phyloP scores from a whole-genome alignment of 2,329 filamentous ascomycete genomes.

The Colletotrichum caudatum region DNA sequence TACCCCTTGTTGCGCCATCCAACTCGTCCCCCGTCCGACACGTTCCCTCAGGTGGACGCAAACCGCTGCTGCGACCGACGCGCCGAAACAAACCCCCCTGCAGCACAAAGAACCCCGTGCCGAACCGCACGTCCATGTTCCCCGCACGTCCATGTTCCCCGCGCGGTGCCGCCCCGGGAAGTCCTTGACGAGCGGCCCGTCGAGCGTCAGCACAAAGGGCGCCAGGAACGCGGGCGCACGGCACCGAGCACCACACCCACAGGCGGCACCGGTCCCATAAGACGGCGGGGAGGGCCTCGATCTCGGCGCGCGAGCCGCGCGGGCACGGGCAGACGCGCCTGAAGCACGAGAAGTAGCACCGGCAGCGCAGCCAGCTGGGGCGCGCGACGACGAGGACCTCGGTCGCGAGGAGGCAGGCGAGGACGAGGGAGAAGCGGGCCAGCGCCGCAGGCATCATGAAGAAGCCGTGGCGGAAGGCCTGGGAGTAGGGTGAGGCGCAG shows the following conservation, averaged over 20 bases:
- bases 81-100: neutral
- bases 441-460: neutral
- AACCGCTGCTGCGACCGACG: conserved; percentile 4
- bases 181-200: conserved; percentile 25
- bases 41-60: conserved; percentile 22
- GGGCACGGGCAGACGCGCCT: conserved; percentile 40
- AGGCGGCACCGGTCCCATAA: conserved; percentile 41
- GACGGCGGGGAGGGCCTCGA: conserved; percentile 26
- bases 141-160: too few species aligned
- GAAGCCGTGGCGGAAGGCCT: conserved; percentile 16
- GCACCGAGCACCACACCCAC: conserved; percentile 29
- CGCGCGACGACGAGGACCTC: conserved; percentile 26
- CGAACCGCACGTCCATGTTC: conserved; percentile 23
- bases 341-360: conserved; percentile 32
- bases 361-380: conserved; percentile 36
- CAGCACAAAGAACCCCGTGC: conserved; percentile 10
- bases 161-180: conserved; percentile 9
- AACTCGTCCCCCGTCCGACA: conserved; percentile 3
- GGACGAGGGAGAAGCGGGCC: neutral
- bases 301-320: conserved; percentile 37
- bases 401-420: neutral
- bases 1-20: conserved; percentile 38
- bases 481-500: conserved; percentile 37
- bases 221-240: conserved; percentile 1
- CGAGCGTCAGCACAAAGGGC: neutral